phyloP scores from a whole-genome alignment of 345 rosid species.

The Aquilaria yunnanensis region DNA sequence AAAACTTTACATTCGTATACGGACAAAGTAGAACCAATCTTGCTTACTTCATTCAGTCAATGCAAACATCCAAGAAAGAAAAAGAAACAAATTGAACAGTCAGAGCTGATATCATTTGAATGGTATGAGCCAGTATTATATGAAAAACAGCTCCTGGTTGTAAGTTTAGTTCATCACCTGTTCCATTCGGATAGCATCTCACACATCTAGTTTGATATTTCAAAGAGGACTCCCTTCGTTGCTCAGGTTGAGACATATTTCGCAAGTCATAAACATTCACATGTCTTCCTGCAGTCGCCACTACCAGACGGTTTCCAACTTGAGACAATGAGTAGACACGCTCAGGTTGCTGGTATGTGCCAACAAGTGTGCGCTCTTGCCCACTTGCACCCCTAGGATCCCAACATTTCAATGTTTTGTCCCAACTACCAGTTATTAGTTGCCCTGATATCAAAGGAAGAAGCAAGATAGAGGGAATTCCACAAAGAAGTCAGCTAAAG shows the following conservation, averaged over 20 bases:
- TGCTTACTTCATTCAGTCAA: no score
- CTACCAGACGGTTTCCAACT: conserved; percentile 87
- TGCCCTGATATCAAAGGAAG: conserved; percentile 46
- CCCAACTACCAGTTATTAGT: conserved; percentile 97
- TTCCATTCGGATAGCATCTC: conserved; percentile 91
- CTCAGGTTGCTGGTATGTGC: conserved; percentile 84
- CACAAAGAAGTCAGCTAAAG: conserved; percentile 8
- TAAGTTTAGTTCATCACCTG: conserved; percentile 35
- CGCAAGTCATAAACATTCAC: conserved; percentile 89
- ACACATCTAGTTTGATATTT: conserved; percentile 96
- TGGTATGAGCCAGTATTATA: no score
- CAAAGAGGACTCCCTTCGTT: conserved; percentile 87
- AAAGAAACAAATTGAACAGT: background rate
- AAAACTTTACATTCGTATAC: no score
- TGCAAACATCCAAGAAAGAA: background rate
- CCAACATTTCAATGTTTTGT: conserved; percentile 89
- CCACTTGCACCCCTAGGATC: conserved; percentile 98
- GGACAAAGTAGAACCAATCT: no score
- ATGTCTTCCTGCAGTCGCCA: conserved; percentile 95
- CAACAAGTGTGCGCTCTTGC: conserved; percentile 72
- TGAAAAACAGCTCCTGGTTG: no score
- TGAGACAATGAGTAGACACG: conserved; percentile 92
- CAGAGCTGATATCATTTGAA: background rate
- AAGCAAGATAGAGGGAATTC: conserved; percentile 1
- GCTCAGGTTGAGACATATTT: conserved; percentile 97